These are phyloP conservation scores for Neonothopanus nambi DNA, from an alignment of 1,284 basidiomycete genomes.

Conservation along the genomic window DNA sequence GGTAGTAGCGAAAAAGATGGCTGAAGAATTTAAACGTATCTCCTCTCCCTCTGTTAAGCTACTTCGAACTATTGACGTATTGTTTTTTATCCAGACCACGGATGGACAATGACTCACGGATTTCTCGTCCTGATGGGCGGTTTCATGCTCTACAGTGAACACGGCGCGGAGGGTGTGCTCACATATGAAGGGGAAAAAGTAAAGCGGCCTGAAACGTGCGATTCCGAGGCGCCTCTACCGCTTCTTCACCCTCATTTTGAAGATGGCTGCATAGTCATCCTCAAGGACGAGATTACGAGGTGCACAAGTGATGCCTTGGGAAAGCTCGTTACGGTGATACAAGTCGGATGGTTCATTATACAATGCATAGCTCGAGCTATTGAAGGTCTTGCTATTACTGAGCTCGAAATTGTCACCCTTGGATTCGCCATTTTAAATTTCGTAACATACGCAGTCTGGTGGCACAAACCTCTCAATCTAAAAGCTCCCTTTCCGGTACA, in stretches of 20 bases:
- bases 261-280: too few species aligned
- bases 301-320: background rate
- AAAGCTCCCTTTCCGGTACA: background rate
- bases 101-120: slow-evolving; percentile 25
- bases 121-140: slow-evolving; percentile 31
- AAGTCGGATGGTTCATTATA: background rate
- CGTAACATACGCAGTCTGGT: slow-evolving; percentile 8
- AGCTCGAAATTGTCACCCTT: slow-evolving; percentile 3
- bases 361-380: background rate
- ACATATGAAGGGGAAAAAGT: too few species aligned
- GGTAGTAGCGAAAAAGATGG: slow-evolving; percentile 18
- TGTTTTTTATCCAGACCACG: slow-evolving; percentile 6
- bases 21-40: slow-evolving; percentile 7
- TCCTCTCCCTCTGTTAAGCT: background rate
- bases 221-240: too few species aligned
- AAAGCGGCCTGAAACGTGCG: too few species aligned
- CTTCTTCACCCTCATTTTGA: too few species aligned
- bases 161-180: background rate
- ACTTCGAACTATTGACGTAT: background rate
- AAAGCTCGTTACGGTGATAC: background rate
- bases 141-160: slow-evolving; percentile 19
- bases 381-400: background rate
- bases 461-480: slow-evolving; percentile 9
- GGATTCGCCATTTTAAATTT: slow-evolving; percentile 9
- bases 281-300: background rate